Percentiles rank a stretch among this genome's conserved stretches.
Evolutionary conservation across 2,329 filamentous ascomycete genomes (phyloP).

Genomic region (Xylariaceae sp.): DNA sequence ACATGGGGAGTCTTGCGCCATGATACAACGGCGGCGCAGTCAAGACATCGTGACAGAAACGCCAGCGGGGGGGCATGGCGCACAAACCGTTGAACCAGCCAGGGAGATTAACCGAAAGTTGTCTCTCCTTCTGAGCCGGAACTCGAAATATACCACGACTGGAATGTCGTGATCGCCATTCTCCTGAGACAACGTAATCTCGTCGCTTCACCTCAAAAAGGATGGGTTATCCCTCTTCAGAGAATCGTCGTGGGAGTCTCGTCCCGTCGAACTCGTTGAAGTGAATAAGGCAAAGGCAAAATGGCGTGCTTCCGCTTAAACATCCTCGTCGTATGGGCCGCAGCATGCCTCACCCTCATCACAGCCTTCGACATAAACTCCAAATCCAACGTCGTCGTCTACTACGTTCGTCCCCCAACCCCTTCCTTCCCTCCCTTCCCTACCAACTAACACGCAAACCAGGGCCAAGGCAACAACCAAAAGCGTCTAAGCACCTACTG

Average conservation of each 20-base stretch:
- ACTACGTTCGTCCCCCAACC: conserved; percentile 33
- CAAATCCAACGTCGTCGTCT: conserved; percentile 37
- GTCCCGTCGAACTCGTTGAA: background rate
- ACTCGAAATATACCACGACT: background rate
- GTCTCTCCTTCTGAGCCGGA: background rate
- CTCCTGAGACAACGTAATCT: background rate
- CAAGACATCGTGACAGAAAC: background rate
- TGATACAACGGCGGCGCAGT: background rate
- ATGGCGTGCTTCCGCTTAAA: conserved; percentile 16
- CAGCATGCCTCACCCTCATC: conserved; percentile 10
- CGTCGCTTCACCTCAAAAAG: background rate
- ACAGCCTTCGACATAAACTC: conserved; percentile 29
- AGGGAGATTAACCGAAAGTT: background rate
- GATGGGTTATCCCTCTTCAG: background rate
- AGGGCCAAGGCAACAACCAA: conserved; percentile 39
- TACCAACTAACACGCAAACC: background rate
- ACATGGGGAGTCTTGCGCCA: too few relatives aligned
- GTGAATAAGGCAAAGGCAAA: background rate
- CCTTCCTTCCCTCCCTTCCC: too few relatives aligned
- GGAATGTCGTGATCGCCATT: background rate
- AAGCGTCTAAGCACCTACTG: conserved; percentile 34
- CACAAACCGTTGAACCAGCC: background rate
- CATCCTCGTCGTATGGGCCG: conserved; percentile 5
- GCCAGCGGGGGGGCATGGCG: background rate
- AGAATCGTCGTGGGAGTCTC: too few relatives aligned